phyloP scores from a whole-genome alignment of 306 rosid genomes.

The Alnus rubra region DNA sequence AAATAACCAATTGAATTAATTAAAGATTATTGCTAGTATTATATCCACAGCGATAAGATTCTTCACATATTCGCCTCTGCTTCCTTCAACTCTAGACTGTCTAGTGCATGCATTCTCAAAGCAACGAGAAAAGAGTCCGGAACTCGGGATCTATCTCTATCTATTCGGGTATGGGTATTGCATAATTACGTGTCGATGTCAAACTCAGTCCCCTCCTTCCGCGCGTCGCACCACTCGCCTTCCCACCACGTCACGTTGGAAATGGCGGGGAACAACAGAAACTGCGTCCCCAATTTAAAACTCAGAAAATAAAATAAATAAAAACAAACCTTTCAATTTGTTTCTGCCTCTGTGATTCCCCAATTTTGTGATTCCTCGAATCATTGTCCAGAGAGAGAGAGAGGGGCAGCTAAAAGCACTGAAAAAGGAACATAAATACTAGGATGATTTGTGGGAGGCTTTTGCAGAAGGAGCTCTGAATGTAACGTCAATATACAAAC shows the following conservation, averaged over 20 bases:
- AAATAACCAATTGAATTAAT: too few relatives aligned
- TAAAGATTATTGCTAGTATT: too few relatives aligned
- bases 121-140: not conserved
- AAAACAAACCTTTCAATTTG: not conserved
- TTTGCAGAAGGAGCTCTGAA: constrained; percentile 40
- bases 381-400: constrained; percentile 12
- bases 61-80: not conserved
- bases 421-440: not conserved
- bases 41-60: too few relatives aligned
- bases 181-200: not conserved
- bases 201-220: not conserved
- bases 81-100: not conserved
- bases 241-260: constrained; percentile 31
- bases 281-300: constrained; percentile 43
- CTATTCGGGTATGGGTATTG: too few relatives aligned
- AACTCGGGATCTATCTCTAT: too few relatives aligned
- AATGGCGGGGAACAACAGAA: constrained; percentile 61
- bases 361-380: constrained; percentile 23
- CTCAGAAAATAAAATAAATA: not conserved
- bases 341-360: constrained; percentile 20
- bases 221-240: constrained; percentile 43
- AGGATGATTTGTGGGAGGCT: constrained; percentile 1
- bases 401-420: not conserved
- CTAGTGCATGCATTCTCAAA: not conserved
- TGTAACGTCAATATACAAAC: constrained; percentile 35